Percentiles rank a stretch among this genome's conserved stretches.
Conservation (phyloP, 768 basidiomycete genomes). For the Tremella yokohamensis region DNA sequence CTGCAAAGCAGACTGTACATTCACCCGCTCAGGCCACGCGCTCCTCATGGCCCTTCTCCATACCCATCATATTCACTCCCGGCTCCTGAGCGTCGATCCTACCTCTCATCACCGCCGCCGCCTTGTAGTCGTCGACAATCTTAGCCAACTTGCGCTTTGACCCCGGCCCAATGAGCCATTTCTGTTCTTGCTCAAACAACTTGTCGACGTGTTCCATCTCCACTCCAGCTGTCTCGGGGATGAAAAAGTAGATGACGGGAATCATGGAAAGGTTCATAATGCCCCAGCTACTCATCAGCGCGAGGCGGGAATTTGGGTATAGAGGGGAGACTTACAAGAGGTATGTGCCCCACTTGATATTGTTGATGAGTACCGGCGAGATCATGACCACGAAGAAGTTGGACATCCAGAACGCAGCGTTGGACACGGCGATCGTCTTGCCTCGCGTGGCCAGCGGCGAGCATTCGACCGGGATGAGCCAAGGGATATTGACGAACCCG, state of each 20-base stretch:
- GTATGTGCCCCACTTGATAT: constrained; percentile 4
- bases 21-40: too few relatives aligned
- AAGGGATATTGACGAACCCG: constrained; percentile 52
- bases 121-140: not conserved
- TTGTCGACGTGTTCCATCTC: constrained; percentile 1
- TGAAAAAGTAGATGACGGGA: too few relatives aligned
- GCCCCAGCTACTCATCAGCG: too few relatives aligned
- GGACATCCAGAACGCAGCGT: constrained; percentile 1
- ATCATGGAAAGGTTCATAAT: too few relatives aligned
- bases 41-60: too few relatives aligned
- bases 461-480: not conserved
- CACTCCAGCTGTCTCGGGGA: not conserved
- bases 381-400: constrained; percentile 8
- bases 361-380: constrained; percentile 2
- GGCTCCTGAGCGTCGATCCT: too few relatives aligned
- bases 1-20: too few relatives aligned
- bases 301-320: too few relatives aligned
- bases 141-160: not conserved
- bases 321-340: not conserved
- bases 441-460: constrained; percentile 1
- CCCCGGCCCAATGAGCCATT: constrained; percentile 2
- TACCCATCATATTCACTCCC: too few relatives aligned
- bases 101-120: too few relatives aligned
- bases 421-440: constrained; percentile 1
- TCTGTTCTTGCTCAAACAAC: not conserved